phyloP scores from a whole-genome alignment of 352 stramenopile species.

The Peronospora belbahrii region DNA sequence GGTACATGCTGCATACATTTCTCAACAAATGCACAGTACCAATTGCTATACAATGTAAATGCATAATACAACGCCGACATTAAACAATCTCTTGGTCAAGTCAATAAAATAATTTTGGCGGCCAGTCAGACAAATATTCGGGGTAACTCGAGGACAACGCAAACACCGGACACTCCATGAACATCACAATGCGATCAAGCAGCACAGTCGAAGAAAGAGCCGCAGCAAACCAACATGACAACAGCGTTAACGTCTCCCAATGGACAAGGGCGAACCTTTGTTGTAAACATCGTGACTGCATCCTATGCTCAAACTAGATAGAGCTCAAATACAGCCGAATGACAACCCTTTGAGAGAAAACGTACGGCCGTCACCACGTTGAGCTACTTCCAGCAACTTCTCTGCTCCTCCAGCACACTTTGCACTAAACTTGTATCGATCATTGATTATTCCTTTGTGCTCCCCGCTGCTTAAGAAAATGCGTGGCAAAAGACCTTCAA shows the following conservation, averaged over 20 bases:
- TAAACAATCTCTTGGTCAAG: too few species aligned
- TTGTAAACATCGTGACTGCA: constrained; percentile 47
- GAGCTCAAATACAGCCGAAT: constrained; percentile 21
- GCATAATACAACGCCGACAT: neutral
- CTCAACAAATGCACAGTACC: too few species aligned
- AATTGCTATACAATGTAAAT: too few species aligned
- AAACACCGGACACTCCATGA: constrained; percentile 19
- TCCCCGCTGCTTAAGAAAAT: constrained; percentile 12
- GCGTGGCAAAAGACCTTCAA: constrained; percentile 8
- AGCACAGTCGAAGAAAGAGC: constrained; percentile 7
- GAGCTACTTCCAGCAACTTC: neutral
- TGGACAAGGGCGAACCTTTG: constrained; percentile 64
- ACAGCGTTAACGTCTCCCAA: constrained; percentile 10
- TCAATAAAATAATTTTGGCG: neutral
- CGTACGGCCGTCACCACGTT: constrained; percentile 2
- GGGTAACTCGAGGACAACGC: constrained; percentile 15
- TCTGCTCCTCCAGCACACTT: constrained; percentile 19
- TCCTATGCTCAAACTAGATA: constrained; percentile 12
- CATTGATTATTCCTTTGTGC: constrained; percentile 13
- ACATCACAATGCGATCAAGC: constrained; percentile 3
- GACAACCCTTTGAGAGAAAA: constrained; percentile 23
- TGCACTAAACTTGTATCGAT: constrained; percentile 7
- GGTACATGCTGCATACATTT: too few species aligned
- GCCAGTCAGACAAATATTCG: constrained; percentile 21
- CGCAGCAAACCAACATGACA: constrained; percentile 1